Evolutionary conservation across 106 monocot genomes (phyloP), one percentile per base, ranked within the genome.

Genomic region (Acanthochlamys bracteata): DNA sequence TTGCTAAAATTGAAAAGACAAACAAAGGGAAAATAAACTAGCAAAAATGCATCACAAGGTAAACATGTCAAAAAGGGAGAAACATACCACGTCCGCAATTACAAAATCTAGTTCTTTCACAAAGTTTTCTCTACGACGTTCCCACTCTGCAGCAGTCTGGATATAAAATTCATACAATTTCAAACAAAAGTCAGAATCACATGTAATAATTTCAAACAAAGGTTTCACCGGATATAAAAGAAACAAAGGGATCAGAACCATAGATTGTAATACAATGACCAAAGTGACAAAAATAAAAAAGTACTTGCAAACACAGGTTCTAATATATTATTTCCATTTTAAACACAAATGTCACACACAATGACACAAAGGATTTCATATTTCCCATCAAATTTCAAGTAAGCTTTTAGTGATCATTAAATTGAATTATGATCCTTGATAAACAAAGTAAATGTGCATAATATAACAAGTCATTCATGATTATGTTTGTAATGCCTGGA

Each of bases 21-120:
- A 3, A 33, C 6, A 33, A 33, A 33, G 2, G 2, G 49, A 49
- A 49, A 17, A 49, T 3, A 17, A 49, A 49, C 49, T 14, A 49
- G 1, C 3, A 49, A 10, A 17, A 49, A 10, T 49, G 10, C 12
- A 49, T 49, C 2, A 49, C 6, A 13, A 45, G 9, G 49, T 12
- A 49, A 4, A 49, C 49, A 49, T 49, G 10, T 12, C 17, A 17
- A 17, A 10, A 49, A 14, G 17, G 17, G 49, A 49, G 22, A 33
- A 0, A 16, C 74, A 72, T 83, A 93, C 93, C 89, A 93, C 93
- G 79, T 93, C 93, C 27, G 89, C 89, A 61, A 93, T 42, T 66
- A 93, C 93, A 81, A 93, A 93, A 81, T 93, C 93, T 24, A 93
- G 57, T 74, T 93, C 93, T 69, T 89, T 93, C 7, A 73, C 10